These are phyloP conservation scores for Kwoniella dendrophila DNA, from an alignment of 768 basidiomycete species.

Conservation along the genomic window DNA sequence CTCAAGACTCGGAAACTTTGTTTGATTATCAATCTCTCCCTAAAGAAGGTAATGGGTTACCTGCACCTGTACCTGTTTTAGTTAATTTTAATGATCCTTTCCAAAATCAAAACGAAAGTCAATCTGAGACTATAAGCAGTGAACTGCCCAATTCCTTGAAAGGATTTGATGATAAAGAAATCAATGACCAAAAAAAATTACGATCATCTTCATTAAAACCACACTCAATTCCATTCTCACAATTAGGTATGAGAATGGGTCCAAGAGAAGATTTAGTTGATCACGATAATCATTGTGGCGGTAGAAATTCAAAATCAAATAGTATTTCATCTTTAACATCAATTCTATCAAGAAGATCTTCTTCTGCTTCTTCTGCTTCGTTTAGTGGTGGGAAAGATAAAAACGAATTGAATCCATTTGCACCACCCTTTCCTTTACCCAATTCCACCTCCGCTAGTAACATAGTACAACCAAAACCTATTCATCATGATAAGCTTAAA, in stretches of 20 bases:
- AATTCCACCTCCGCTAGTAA: neutral
- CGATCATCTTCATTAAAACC: conserved; percentile 9
- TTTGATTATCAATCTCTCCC: conserved; percentile 2
- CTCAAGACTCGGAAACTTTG: neutral
- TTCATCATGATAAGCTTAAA: neutral
- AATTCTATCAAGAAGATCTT: conserved; percentile 2
- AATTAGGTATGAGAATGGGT: conserved; percentile 10
- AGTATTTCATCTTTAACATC: conserved; percentile 9
- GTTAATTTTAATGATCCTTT: conserved; percentile 17
- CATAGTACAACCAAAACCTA: conserved; percentile 2
- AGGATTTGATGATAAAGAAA: too few relatives aligned
- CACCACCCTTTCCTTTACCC: conserved; percentile 37
- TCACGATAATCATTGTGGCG: neutral
- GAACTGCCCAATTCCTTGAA: too few relatives aligned
- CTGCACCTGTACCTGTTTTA: too few relatives aligned
- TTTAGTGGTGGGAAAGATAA: too few relatives aligned
- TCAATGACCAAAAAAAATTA: conserved; percentile 1
- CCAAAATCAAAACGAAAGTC: too few relatives aligned
- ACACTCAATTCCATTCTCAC: neutral
- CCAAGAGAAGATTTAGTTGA: conserved; percentile 2
- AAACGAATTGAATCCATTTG: conserved; percentile 32
- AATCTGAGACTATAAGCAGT: too few relatives aligned
- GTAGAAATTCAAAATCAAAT: conserved; percentile 7
- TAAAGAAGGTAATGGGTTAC: neutral
- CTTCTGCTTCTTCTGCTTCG: neutral